Evolutionary conservation across 2,329 filamentous ascomycete species (phyloP).

Genomic region (Xylariaceae sp.): DNA sequence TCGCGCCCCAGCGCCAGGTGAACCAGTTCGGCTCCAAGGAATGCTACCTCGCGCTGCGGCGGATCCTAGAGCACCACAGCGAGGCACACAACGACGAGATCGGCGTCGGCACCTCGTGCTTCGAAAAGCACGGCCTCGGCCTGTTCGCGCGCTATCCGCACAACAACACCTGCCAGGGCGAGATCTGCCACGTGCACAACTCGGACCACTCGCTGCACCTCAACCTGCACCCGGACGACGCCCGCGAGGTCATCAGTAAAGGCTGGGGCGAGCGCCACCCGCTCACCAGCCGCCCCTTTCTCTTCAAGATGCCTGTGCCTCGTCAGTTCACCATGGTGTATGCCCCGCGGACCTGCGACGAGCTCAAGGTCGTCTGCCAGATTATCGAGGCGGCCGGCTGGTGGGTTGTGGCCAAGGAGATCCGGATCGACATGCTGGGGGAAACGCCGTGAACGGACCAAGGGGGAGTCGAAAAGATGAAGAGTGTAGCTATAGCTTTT

Average conservation of each 20-base stretch:
- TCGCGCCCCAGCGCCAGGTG: constrained; percentile 75
- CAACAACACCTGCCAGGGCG: constrained; percentile 69
- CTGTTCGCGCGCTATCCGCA: constrained; percentile 63
- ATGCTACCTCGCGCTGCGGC: constrained; percentile 52
- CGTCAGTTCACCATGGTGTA: constrained; percentile 76
- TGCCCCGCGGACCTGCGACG: constrained; percentile 60
- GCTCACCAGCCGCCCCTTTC: constrained; percentile 52
- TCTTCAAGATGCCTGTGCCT: constrained; percentile 62
- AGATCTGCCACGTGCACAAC: constrained; percentile 75
- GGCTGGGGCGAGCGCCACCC: constrained; percentile 74
- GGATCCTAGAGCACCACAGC: constrained; percentile 48
- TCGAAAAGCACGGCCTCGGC: constrained; percentile 76
- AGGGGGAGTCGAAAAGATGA: neutral
- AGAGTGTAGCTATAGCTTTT: too few species aligned
- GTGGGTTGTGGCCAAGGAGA: constrained; percentile 26
- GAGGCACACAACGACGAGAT: constrained; percentile 42
- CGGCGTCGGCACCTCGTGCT: constrained; percentile 63
- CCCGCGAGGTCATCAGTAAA: constrained; percentile 61
- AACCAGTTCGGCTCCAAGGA: constrained; percentile 55
- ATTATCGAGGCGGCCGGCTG: constrained; percentile 72
- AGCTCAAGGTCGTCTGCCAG: constrained; percentile 59
- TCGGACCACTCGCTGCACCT: constrained; percentile 73
- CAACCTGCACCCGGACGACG: constrained; percentile 73
- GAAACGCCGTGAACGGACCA: constrained; percentile 3
- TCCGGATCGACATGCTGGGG: constrained; percentile 23